Conservation (phyloP, 2,329 filamentous ascomycete genomes). For the Eutypa lata region DNA sequence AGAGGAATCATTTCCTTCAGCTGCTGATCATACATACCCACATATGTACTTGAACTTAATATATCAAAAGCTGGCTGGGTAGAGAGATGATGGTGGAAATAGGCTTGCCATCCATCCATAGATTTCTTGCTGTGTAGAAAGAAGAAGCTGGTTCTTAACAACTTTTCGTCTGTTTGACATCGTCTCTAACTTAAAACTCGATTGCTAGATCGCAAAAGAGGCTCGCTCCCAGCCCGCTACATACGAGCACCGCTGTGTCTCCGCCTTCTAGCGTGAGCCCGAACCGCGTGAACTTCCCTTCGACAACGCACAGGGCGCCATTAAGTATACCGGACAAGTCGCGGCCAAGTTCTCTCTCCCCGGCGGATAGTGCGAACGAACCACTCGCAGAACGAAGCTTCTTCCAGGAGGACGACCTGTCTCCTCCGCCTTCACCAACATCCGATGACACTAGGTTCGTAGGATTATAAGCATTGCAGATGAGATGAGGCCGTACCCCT, state of each 20-base stretch:
- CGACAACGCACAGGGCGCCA: slow-evolving; percentile 23
- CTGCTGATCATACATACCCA: not conserved
- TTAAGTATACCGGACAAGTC: slow-evolving; percentile 9
- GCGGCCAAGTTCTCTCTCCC: slow-evolving; percentile 4
- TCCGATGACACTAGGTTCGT: slow-evolving; percentile 17
- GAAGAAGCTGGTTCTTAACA: too few species aligned
- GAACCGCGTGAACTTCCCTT: slow-evolving; percentile 32
- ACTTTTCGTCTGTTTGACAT: slow-evolving; percentile 22
- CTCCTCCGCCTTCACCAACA: slow-evolving; percentile 20
- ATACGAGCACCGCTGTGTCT: slow-evolving; percentile 40
- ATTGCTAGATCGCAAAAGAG: slow-evolving; percentile 41
- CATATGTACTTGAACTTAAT: not conserved
- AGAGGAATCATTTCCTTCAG: not conserved
- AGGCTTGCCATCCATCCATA: not conserved
- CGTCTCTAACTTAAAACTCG: slow-evolving; percentile 29
- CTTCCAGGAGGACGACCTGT: slow-evolving; percentile 13
- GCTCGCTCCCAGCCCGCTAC: slow-evolving; percentile 48
- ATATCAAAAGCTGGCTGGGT: not conserved
- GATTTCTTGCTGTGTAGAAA: too few species aligned
- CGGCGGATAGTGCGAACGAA: slow-evolving; percentile 5
- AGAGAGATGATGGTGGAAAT: not conserved
- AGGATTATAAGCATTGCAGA: not conserved
- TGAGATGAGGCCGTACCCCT: slow-evolving; percentile 1
- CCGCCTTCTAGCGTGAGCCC: slow-evolving; percentile 41
- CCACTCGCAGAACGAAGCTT: slow-evolving; percentile 7